A percentile compares a stretch with the other conserved stretches of the same genome.
Conservation (phyloP, 768 basidiomycete genomes). For the Nevesoporus exiguus region DNA sequence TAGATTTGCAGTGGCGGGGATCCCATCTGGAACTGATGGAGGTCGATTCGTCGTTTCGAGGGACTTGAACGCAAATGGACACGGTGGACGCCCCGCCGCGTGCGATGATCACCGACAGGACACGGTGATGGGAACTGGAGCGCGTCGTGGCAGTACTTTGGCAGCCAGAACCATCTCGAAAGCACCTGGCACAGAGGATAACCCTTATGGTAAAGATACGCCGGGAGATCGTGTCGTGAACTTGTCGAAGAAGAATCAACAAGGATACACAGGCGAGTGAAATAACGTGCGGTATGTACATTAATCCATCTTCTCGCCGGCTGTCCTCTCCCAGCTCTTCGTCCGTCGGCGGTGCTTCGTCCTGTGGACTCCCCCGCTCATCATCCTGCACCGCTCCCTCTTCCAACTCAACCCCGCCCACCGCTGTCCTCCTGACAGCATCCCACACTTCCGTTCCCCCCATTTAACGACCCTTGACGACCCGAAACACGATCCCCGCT, state of each 20-base stretch:
- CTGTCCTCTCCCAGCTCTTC: slow-evolving; percentile 1
- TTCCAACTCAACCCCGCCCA: neutral
- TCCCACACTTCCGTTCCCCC: neutral
- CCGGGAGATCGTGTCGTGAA: slow-evolving; percentile 25
- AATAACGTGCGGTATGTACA: slow-evolving; percentile 14
- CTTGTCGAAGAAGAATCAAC: slow-evolving; percentile 24
- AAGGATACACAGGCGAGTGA: slow-evolving; percentile 29
- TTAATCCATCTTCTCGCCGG: slow-evolving; percentile 18
- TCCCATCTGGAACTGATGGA: slow-evolving; percentile 17
- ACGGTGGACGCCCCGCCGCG: slow-evolving; percentile 12
- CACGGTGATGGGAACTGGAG: slow-evolving; percentile 10
- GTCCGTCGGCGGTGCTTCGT: slow-evolving; percentile 19
- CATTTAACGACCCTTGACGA: slow-evolving; percentile 33
- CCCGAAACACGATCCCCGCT: slow-evolving; percentile 11
- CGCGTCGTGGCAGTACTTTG: slow-evolving; percentile 22
- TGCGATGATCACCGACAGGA: slow-evolving; percentile 27
- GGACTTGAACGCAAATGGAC: neutral
- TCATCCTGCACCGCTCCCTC: slow-evolving; percentile 4
- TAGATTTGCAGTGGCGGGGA: slow-evolving; percentile 32
- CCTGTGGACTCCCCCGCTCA: slow-evolving; percentile 4
- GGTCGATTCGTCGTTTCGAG: neutral
- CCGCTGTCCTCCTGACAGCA: slow-evolving; percentile 3
- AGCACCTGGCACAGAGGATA: slow-evolving; percentile 25
- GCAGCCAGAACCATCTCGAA: slow-evolving; percentile 10
- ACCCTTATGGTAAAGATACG: slow-evolving; percentile 30